Evolutionary conservation across 129 eudicot species (phyloP), one percentile per base, ranked within the genome.

Genomic region (Flaveria linearis): DNA sequence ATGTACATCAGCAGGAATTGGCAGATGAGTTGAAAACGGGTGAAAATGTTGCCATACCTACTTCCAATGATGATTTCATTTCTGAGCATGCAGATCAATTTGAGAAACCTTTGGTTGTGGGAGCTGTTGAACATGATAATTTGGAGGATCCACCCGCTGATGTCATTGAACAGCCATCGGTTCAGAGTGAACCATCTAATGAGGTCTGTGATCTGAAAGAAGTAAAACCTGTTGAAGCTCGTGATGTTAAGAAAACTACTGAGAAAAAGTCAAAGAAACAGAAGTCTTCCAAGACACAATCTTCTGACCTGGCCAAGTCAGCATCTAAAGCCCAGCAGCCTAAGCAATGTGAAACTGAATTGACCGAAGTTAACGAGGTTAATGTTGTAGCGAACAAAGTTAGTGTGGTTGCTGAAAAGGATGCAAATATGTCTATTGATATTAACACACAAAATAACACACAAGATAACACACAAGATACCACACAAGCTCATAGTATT

Each of bases 211-310:
- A 17, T 61, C 45, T 56, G 41, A 78, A 91, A 73, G 93, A 84
- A 75, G 76, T 47, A 51, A 89, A 85, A 79, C 57, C 28, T 62
- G 81, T 72, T 55, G 93, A 88, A 72, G 74, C 74, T 18, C 64
- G 71, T 41, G 95, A 86, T 75, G 89, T 77, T 0, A 94, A 85
- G 69, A 94, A 87, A 69, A 45, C 84, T 64, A 65, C 83, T 66
- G 97, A 89, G 46, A 94, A 91, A 85, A 95, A 89, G 86, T 84
- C 96, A 42, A 91, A 80, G 83, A 95, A 91, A 83, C 90, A 86
- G 65, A 95, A 87, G 87, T 42, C 96, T 28, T 80, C 88, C 1
- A 94, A 94, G 89, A 72, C 81, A 18, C 88, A 83, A 79, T 73
- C 87, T 4, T 74, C 85, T 81, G 93, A 89, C 20, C 67, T 64